Conservation (phyloP, 148 eudicot genomes). For the Vaccinium darrowii region DNA sequence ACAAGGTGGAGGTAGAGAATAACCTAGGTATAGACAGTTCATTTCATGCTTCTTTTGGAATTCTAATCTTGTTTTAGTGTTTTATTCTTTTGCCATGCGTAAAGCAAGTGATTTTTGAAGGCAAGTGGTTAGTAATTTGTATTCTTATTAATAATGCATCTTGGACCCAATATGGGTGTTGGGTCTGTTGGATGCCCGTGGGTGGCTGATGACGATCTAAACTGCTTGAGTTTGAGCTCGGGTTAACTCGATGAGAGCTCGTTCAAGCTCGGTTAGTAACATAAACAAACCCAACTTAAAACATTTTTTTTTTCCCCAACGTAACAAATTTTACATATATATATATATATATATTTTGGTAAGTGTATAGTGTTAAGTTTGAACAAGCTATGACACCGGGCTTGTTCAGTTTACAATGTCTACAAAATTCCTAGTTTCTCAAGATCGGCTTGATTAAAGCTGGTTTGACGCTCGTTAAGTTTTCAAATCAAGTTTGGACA, state of each 20-base stretch:
- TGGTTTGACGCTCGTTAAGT: not conserved
- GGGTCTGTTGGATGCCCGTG: not conserved
- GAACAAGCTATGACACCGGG: not conserved
- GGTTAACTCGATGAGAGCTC: not conserved
- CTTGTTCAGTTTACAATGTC: not conserved
- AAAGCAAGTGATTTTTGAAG: conserved; percentile 1
- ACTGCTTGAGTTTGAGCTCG: not conserved
- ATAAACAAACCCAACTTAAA: not conserved
- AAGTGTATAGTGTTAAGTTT: not conserved
- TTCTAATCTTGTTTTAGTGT: conserved; percentile 9
- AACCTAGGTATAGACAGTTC: conserved; percentile 36
- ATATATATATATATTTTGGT: too few species aligned
- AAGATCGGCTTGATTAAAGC: not conserved
- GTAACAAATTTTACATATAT: too few species aligned
- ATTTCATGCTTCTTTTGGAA: not conserved
- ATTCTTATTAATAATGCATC: not conserved
- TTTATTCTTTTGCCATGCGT: not conserved
- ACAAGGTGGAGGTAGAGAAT: conserved; percentile 51
- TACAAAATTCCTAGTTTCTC: not conserved
- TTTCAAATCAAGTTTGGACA: not conserved
- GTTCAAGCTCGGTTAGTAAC: not conserved
- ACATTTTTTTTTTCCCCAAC: not conserved
- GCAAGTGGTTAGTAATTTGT: conserved; percentile 15
- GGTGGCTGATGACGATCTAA: not conserved
- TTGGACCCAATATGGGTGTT: not conserved